Evolutionary conservation across 257 asterid genomes (phyloP), one percentile per base, ranked within the genome.

Genomic region (Echium plantagineum): DNA sequence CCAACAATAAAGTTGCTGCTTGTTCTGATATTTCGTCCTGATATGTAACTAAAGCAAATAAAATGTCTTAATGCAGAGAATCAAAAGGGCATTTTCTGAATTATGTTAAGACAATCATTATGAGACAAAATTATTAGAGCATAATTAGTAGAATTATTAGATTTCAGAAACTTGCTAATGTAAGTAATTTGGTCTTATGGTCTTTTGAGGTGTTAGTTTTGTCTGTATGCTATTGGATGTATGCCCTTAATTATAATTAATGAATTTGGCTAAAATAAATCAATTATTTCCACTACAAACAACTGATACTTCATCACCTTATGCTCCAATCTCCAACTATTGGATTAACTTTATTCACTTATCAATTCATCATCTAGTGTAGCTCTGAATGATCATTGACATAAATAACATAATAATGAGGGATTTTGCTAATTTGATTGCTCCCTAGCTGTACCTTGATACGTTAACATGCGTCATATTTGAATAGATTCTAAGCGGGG

Each of bases 141-240:
- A 32, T 68, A 56, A 68, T 30, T 22, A 28, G 69, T 49, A 28
- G 66, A 66, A 59, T 54, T 49, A 57, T 18, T 18, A 17, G 42
- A 35, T 55, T 38, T 17, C 9, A 63, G 57, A 64, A 17, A 55
- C 18, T 35, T 31, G 48, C 18, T 19, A 7, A 38, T 13, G 49
- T 42, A 42, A 17, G 17, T 42, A 9, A 19, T 62, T 61, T 60
- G 61, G 63, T 60, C 56, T 21, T 62, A 62, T 54, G 67, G 55
- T 52, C 49, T 61, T 73, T 64, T 65, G 61, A 65, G 67, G 78
- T 42, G 42, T 54, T 60, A 38, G 15, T 65, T 69, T 73, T 69
- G 67, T 72, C 62, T 56, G 65, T 13, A 69, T 57, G 66, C 69
- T 69, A 59, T 69, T 73, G 78, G 75, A 69, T 56, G 51, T 35